Conservation (phyloP, 345 rosid species). For the Linum trigynum region DNA sequence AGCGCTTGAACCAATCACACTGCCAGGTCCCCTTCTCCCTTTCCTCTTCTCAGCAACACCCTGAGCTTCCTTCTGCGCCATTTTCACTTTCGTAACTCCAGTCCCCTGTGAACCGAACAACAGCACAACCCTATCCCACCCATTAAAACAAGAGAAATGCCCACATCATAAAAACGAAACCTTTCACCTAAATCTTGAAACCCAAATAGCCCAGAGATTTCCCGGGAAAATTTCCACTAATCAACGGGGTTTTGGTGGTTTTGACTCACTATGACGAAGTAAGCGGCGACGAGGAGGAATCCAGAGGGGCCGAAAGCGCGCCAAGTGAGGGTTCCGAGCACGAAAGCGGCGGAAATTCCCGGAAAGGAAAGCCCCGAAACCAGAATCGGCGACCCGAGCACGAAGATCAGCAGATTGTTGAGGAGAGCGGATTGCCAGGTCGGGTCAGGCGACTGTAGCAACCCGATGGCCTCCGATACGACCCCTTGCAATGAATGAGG, state of each 20-base stretch:
- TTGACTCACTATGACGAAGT: conserved; percentile 41
- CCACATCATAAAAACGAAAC: neutral
- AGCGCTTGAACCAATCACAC: conserved; percentile 97
- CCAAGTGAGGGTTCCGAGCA: conserved; percentile 91
- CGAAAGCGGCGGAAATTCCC: conserved; percentile 77
- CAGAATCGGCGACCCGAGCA: conserved; percentile 64
- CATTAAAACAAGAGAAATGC: neutral
- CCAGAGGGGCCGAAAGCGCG: conserved; percentile 86
- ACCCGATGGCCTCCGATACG: conserved; percentile 40
- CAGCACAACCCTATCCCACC: neutral
- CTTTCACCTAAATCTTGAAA: too few species aligned
- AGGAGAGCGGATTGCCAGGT: conserved; percentile 78
- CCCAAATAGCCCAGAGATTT: too few species aligned
- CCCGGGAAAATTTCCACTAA: too few species aligned
- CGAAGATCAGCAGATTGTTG: conserved; percentile 65
- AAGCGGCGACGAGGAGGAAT: conserved; percentile 73
- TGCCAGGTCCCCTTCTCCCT: conserved; percentile 93
- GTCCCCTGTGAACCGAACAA: conserved; percentile 48
- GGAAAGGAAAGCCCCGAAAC: conserved; percentile 65
- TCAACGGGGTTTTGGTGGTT: neutral
- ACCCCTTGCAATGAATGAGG: conserved; percentile 31
- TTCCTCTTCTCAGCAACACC: conserved; percentile 93
- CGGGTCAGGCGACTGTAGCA: conserved; percentile 53
- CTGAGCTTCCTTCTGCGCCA: conserved; percentile 92
- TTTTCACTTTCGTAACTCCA: conserved; percentile 83